Percentiles rank a stretch among this genome's conserved stretches.
These are phyloP conservation scores for Oropetium thomaeum DNA, from an alignment of 176 grass and related monocot species.

Conservation along the genomic window DNA sequence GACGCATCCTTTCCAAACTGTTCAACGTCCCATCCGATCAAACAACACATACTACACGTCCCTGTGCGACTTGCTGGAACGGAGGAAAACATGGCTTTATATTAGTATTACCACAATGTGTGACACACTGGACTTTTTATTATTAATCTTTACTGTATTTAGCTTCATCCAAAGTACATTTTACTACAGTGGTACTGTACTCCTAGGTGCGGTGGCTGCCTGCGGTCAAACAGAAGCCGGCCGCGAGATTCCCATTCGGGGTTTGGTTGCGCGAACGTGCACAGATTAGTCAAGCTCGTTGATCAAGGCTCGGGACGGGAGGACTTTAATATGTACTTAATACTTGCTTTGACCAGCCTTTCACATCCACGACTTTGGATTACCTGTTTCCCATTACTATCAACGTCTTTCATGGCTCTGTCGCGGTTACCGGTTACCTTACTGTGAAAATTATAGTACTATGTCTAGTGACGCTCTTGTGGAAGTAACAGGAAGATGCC, in stretches of 20 bases:
- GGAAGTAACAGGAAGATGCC: too few relatives aligned
- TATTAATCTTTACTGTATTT: too few relatives aligned
- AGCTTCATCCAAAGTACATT: too few relatives aligned
- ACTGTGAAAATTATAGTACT: conserved; percentile 11
- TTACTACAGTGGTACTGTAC: too few relatives aligned
- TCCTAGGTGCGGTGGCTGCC: too few relatives aligned
- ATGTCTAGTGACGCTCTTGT: too few relatives aligned
- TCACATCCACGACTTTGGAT: neutral
- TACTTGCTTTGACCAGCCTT: neutral
- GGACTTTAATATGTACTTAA: too few relatives aligned
- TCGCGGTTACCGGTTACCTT: neutral
- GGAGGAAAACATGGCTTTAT: too few relatives aligned
- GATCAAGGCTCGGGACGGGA: conserved; percentile 6
- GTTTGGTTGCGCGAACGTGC: conserved; percentile 14
- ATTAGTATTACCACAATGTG: too few relatives aligned
- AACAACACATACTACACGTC: too few relatives aligned
- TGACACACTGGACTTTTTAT: too few relatives aligned
- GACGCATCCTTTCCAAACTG: neutral
- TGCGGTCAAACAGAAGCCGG: conserved; percentile 29
- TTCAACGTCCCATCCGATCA: neutral
- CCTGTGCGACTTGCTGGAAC: neutral
- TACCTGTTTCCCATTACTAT: neutral
- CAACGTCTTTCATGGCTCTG: neutral
- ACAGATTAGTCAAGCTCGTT: conserved; percentile 21
- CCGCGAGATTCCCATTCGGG: neutral